phyloP scores from a whole-genome alignment of 2,329 filamentous ascomycete species.

The Neonectria ditissima region DNA sequence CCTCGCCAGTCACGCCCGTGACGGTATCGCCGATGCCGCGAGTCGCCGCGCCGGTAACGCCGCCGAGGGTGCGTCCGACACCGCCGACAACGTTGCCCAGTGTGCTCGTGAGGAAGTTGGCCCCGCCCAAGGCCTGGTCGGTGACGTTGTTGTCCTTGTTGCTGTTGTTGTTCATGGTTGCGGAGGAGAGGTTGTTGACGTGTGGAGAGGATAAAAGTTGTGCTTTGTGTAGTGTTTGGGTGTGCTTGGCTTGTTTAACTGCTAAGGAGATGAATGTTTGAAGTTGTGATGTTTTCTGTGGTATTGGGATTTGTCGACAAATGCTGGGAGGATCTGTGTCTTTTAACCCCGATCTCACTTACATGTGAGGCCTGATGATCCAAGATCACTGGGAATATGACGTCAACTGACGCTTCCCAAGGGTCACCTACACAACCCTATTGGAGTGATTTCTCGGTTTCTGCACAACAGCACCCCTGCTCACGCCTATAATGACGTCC shows the following conservation, averaged over 20 bases:
- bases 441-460: constrained; percentile 26
- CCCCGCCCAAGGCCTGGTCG: constrained; percentile 50
- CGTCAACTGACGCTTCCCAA: constrained; percentile 33
- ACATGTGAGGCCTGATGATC: constrained; percentile 2
- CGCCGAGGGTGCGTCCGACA: constrained; percentile 55
- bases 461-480: constrained; percentile 31
- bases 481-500: constrained; percentile 40
- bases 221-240: not conserved
- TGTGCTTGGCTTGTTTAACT: not conserved
- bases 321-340: not conserved
- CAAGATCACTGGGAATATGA: constrained; percentile 35
- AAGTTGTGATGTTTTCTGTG: not conserved
- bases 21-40: constrained; percentile 69
- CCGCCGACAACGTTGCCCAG: constrained; percentile 57
- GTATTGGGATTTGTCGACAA: not conserved
- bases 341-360: constrained; percentile 18
- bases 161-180: constrained; percentile 38
- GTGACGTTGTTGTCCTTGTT: constrained; percentile 41
- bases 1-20: constrained; percentile 63
- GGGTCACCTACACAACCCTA: constrained; percentile 26
- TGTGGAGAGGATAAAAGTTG: not conserved
- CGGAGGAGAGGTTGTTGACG: constrained; percentile 15
- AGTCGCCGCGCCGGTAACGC: constrained; percentile 63
- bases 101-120: constrained; percentile 55
- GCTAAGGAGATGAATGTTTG: not conserved